phyloP scores from a whole-genome alignment of 148 eudicot genomes.

The Persicaria maculosa region DNA sequence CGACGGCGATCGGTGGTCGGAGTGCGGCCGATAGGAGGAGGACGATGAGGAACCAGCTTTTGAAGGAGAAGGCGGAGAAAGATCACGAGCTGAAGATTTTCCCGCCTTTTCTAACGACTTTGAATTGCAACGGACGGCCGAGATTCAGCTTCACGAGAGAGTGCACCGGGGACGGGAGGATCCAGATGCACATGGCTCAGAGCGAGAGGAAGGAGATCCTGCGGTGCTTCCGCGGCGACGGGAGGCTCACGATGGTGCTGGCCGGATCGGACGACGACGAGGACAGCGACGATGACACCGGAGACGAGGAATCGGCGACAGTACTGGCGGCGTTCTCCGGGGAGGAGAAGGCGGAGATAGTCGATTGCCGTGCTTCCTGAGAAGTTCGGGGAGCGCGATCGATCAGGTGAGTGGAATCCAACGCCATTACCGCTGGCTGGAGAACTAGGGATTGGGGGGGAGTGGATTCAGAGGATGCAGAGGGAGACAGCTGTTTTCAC shows the following conservation, averaged over 20 bases:
- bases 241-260: slow-evolving; percentile 1
- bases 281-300: not conserved
- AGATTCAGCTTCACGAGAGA: slow-evolving; percentile 16
- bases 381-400: too few species aligned
- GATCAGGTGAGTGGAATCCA: not conserved
- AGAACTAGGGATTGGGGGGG: not conserved
- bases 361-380: too few species aligned
- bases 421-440: not conserved
- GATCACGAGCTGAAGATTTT: slow-evolving; percentile 8
- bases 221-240: slow-evolving; percentile 9
- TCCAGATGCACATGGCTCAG: slow-evolving; percentile 16
- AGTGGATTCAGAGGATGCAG: not conserved
- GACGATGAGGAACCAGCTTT: slow-evolving; percentile 8
- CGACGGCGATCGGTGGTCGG: not conserved
- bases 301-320: not conserved
- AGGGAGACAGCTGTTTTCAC: not conserved
- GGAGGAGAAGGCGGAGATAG: too few species aligned
- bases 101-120: slow-evolving; percentile 21
- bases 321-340: not conserved
- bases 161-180: slow-evolving; percentile 19
- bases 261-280: not conserved
- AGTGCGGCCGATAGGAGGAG: not conserved
- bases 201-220: slow-evolving; percentile 10
- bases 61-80: not conserved
- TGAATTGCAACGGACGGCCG: slow-evolving; percentile 26